These are phyloP conservation scores for Amanita pallidorosea DNA, from an alignment of 768 basidiomycete genomes.

Conservation along the genomic window DNA sequence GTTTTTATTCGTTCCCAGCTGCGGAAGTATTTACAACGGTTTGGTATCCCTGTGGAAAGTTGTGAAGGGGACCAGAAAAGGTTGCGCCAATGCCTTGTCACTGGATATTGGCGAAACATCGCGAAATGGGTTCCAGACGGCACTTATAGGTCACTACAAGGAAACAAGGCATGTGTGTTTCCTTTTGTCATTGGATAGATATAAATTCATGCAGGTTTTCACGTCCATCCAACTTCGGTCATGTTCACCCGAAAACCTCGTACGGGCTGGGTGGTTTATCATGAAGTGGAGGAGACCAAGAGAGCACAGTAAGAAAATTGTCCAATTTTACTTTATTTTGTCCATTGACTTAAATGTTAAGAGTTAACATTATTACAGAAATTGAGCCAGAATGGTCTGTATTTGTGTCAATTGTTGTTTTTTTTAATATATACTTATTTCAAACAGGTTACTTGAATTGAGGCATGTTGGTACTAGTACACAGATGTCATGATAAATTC, in stretches of 20 bases:
- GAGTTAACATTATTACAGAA: slow-evolving; percentile 88
- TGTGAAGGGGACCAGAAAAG: slow-evolving; percentile 83
- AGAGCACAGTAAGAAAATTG: slow-evolving; percentile 64
- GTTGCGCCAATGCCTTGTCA: slow-evolving; percentile 80
- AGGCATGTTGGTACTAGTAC: slow-evolving; percentile 8
- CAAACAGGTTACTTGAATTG: slow-evolving; percentile 22
- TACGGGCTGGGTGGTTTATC: slow-evolving; percentile 89
- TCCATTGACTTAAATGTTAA: slow-evolving; percentile 18
- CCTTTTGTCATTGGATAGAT: slow-evolving; percentile 20
- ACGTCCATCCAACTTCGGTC: slow-evolving; percentile 91
- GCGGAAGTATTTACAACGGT: slow-evolving; percentile 90
- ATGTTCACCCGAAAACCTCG: slow-evolving; percentile 87
- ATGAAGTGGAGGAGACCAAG: slow-evolving; percentile 95
- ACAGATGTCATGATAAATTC: background rate
- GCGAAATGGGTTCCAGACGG: slow-evolving; percentile 90
- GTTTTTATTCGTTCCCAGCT: slow-evolving; percentile 93
- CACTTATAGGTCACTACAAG: slow-evolving; percentile 83
- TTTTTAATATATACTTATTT: background rate
- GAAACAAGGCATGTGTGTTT: slow-evolving; percentile 47
- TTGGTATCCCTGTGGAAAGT: slow-evolving; percentile 70
- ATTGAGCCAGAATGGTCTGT: slow-evolving; percentile 88
- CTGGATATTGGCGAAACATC: slow-evolving; percentile 90
- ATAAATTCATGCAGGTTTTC: slow-evolving; percentile 44
- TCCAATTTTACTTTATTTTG: background rate
- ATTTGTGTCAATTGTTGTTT: background rate